A percentile compares a stretch with the other conserved stretches of the same genome.
These are phyloP conservation scores for Mycosarcoma mackinlayi DNA, from an alignment of 1,284 basidiomycete genomes.

Conservation along the genomic window DNA sequence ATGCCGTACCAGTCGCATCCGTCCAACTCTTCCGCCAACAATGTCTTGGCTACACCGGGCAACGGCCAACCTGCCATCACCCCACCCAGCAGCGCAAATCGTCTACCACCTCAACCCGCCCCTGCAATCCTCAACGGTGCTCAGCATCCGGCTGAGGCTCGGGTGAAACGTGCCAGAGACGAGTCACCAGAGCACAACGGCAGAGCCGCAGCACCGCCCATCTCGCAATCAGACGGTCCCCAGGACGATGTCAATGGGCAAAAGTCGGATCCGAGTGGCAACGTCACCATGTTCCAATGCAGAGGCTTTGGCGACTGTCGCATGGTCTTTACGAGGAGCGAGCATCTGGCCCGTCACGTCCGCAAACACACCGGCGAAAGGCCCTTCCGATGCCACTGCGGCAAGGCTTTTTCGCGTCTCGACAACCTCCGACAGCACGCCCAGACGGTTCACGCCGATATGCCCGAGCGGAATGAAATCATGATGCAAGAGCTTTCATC, in stretches of 20 bases:
- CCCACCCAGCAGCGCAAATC: slow-evolving; percentile 3
- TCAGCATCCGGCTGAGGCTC: slow-evolving; percentile 14
- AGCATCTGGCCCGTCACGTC: slow-evolving; percentile 94
- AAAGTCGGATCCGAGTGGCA: slow-evolving; percentile 47
- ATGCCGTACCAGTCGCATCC: slow-evolving; percentile 16
- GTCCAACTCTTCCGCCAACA: slow-evolving; percentile 4
- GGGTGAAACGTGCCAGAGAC: slow-evolving; percentile 22
- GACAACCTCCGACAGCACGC: slow-evolving; percentile 97
- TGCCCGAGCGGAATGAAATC: slow-evolving; percentile 82
- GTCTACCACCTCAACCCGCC: slow-evolving; percentile 8
- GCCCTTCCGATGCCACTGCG: slow-evolving; percentile 91
- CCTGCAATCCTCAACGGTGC: not conserved
- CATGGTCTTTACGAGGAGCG: slow-evolving; percentile 94
- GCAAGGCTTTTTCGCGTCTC: slow-evolving; percentile 92
- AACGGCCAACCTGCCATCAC: slow-evolving; percentile 10
- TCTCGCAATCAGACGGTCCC: slow-evolving; percentile 5
- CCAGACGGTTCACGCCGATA: slow-evolving; percentile 92
- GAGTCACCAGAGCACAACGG: slow-evolving; percentile 26
- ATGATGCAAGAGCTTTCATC: slow-evolving; percentile 90
- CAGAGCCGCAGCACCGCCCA: not conserved
- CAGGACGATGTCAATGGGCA: slow-evolving; percentile 14
- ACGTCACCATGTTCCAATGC: slow-evolving; percentile 93
- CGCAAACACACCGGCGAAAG: slow-evolving; percentile 96
- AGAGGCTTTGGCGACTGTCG: slow-evolving; percentile 92
- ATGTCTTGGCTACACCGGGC: slow-evolving; percentile 4